Evolutionary conservation across 441 rosid species (phyloP).

Genomic region (Euphorbia schlechtendalii): DNA sequence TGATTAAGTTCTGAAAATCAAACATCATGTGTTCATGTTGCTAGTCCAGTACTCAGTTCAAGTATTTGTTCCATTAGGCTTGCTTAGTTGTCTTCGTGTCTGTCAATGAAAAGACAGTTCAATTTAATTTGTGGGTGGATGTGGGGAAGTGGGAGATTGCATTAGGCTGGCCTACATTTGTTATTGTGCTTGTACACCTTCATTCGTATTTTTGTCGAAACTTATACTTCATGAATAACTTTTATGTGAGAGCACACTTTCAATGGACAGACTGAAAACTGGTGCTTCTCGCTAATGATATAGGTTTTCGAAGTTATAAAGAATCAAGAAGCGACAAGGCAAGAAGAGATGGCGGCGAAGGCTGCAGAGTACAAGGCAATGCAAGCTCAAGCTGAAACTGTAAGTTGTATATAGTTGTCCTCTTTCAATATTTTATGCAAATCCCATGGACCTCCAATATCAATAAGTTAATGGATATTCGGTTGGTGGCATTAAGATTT

Average conservation of each 20-base stretch:
- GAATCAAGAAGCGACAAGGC: constrained; percentile 77
- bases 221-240: neutral
- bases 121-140: neutral
- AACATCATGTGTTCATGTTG: too few species aligned
- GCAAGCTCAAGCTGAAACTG: constrained; percentile 91
- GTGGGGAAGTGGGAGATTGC: neutral
- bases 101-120: neutral
- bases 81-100: neutral
- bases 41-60: neutral
- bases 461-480: neutral
- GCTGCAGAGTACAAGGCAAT: constrained; percentile 71
- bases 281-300: constrained; percentile 7
- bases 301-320: constrained; percentile 73
- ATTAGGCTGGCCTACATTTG: neutral
- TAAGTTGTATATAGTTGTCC: constrained; percentile 25
- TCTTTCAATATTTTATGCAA: neutral
- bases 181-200: neutral
- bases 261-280: neutral
- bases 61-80: neutral
- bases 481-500: neutral
- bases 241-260: neutral
- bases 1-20: neutral
- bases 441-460: neutral
- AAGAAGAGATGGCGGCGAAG: constrained; percentile 49
- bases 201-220: neutral